phyloP scores from a whole-genome alignment of 139 green algal genomes.

The Volvox reticuliferus region DNA sequence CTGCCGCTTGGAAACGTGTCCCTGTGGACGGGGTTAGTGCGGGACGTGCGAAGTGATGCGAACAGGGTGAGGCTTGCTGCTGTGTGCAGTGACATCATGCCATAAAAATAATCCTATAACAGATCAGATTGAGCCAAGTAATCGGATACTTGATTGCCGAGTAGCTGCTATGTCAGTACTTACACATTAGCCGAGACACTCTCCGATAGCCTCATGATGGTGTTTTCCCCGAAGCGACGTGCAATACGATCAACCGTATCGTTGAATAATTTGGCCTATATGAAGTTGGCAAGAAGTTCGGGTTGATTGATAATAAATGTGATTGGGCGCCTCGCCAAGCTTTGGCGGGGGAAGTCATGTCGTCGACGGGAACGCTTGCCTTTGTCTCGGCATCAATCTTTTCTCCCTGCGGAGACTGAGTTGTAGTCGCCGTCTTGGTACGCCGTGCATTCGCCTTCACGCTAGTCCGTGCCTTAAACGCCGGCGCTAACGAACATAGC shows the following conservation, averaged over 20 bases:
- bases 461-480: not conserved
- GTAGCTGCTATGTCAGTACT: not conserved
- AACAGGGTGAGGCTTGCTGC: too few relatives aligned
- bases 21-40: conserved; percentile 37
- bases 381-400: conserved; percentile 13
- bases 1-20: conserved; percentile 81
- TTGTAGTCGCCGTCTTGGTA: conserved; percentile 6
- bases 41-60: too few relatives aligned
- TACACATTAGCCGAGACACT: not conserved
- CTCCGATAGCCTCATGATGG: conserved; percentile 14
- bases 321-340: not conserved
- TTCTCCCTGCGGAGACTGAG: not conserved
- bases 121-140: too few relatives aligned
- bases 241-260: not conserved
- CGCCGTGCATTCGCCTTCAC: conserved; percentile 2
- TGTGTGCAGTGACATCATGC: too few relatives aligned
- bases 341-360: conserved; percentile 9
- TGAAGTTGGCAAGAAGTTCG: too few relatives aligned
- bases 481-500: not conserved
- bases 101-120: too few relatives aligned
- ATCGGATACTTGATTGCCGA: too few relatives aligned
- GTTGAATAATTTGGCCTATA: conserved; percentile 11
- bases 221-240: conserved; percentile 3
- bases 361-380: not conserved
- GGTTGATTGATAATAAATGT: not conserved